phyloP scores from a whole-genome alignment of 164 flowering plant species.

The Aristolochia californica region DNA sequence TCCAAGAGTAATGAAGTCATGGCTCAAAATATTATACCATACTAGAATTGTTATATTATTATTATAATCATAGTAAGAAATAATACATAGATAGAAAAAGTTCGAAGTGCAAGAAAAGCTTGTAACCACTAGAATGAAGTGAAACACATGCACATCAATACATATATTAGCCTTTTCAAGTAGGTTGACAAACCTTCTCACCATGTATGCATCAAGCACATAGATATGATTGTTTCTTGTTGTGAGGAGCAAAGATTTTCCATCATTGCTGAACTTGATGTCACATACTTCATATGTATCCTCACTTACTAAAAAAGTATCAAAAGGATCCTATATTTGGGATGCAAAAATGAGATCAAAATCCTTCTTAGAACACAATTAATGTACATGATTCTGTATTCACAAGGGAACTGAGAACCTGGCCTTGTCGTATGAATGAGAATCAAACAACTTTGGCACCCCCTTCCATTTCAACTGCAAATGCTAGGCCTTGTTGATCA shows the following conservation, averaged over 20 bases:
- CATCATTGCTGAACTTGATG: constrained; percentile 97
- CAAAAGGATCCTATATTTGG: constrained; percentile 78
- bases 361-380: background rate
- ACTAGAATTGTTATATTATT: no score
- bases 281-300: constrained; percentile 95
- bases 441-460: constrained; percentile 98
- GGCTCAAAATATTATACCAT: no score
- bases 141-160: no score
- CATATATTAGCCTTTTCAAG: no score
- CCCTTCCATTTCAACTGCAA: constrained; percentile 99
- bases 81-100: no score
- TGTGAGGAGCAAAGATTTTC: constrained; percentile 91
- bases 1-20: no score
- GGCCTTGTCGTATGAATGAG: constrained; percentile 97
- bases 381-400: background rate
- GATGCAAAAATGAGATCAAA: constrained; percentile 1
- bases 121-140: no score
- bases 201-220: constrained; percentile 94
- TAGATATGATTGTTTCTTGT: constrained; percentile 78
- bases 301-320: constrained; percentile 93
- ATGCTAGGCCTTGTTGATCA: constrained; percentile 97
- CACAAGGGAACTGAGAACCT: background rate
- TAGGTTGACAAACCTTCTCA: constrained; percentile 55
- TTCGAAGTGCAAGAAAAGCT: no score
- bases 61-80: no score